Evolutionary conservation across 2,329 filamentous ascomycete species (phyloP).

Genomic region (Epicoccum sorghinum): DNA sequence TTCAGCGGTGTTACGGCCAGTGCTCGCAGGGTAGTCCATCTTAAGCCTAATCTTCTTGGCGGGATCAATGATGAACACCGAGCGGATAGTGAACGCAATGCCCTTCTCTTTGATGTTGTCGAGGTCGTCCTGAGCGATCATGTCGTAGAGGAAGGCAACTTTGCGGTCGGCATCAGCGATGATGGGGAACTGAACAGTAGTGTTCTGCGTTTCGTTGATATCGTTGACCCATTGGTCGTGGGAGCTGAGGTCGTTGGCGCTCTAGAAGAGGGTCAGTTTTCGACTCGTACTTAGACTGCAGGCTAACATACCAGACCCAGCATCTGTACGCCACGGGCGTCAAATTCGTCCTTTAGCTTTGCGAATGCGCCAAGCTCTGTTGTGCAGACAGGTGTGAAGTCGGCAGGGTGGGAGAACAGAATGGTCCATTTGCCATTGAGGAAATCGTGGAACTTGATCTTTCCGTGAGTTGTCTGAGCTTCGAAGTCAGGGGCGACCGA

Average conservation of each 20-base stretch:
- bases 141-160: slow-evolving; percentile 57
- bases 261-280: slow-evolving; percentile 41
- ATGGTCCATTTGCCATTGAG: slow-evolving; percentile 80
- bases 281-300: background rate
- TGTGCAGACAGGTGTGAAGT: slow-evolving; percentile 95
- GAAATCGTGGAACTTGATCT: slow-evolving; percentile 70
- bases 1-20: slow-evolving; percentile 68
- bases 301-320: slow-evolving; percentile 70
- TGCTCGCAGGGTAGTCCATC: slow-evolving; percentile 90
- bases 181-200: slow-evolving; percentile 56
- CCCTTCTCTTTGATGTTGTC: slow-evolving; percentile 61
- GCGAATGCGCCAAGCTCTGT: slow-evolving; percentile 94
- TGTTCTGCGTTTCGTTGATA: slow-evolving; percentile 56
- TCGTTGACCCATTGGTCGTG: slow-evolving; percentile 93
- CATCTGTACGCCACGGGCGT: slow-evolving; percentile 85
- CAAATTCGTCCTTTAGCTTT: slow-evolving; percentile 86
- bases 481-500: slow-evolving; percentile 75
- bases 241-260: slow-evolving; percentile 81
- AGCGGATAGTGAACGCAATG: slow-evolving; percentile 91
- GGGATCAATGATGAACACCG: slow-evolving; percentile 93
- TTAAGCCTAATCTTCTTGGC: slow-evolving; percentile 92
- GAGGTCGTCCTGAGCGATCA: slow-evolving; percentile 60
- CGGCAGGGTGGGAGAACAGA: slow-evolving; percentile 82
- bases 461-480: slow-evolving; percentile 77
- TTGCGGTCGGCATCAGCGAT: slow-evolving; percentile 58